Evolutionary conservation across 2,329 filamentous ascomycete species (phyloP), one percentile per base, ranked within the genome.

Genomic region (Zasmidium angulare): DNA sequence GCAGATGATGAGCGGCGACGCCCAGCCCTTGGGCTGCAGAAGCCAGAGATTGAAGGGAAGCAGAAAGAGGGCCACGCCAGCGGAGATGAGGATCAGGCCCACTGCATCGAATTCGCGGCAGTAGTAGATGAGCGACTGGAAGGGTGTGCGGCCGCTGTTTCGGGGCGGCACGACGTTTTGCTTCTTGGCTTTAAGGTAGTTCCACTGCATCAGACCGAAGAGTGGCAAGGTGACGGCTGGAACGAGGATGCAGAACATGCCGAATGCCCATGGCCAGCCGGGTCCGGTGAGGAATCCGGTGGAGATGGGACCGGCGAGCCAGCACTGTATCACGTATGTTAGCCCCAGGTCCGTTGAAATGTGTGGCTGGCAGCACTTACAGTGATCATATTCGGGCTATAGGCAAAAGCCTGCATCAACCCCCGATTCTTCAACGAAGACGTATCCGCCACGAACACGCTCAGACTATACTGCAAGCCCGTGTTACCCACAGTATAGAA

Each of bases 31-130:
- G 57, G 66, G 9, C 17, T 71, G 70, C 53, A 71, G 74, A 17
- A 51, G 66, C 58, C 65, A 68, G 21, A 91, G 77, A 19, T 79
- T 86, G 71, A 92, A 85, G 0, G 89, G 86, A 6, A 92, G 81
- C n/a, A 91, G 76, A 68, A 91, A 85, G 7, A 89, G 73, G 0
- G 82, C 79, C 63, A 88, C 81, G 1, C 86, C 87, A 1, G 75
- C 64, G n/a, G 57, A 53, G 19, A 73, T 55, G 2, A 71, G 58
- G 52, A 71, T 53, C 14, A 69, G 56, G 12, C 71, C 70, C 23
- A 71, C 20, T 12, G 68, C 53, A 52, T 72, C 71, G 51, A 71
- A 72, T 36, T 72, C 66, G 3, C 66, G 53, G 10, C 60, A 23
- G 51, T 71, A 72, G 60, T 69, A 61, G 46, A 59, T 55, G 24